A percentile compares a stretch with the other conserved stretches of the same genome.
phyloP scores from a whole-genome alignment of 2,329 filamentous ascomycete genomes.

The Lasiodiplodia gonubiensis region DNA sequence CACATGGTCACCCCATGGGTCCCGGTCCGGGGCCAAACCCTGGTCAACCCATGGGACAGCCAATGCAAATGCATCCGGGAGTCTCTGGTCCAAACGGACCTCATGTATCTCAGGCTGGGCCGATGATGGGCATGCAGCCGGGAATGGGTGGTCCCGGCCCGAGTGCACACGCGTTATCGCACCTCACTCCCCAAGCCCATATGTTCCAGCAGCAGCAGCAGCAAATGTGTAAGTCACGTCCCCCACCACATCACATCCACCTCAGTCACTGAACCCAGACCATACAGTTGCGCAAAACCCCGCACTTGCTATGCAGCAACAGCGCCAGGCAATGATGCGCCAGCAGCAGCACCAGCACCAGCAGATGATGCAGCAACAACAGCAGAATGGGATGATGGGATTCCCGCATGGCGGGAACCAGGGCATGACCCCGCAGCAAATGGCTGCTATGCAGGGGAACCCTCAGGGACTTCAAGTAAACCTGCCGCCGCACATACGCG shows the following conservation, averaged over 20 bases:
- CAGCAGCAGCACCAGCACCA: constrained; percentile 60
- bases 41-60: constrained; percentile 71
- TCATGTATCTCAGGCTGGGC: constrained; percentile 72
- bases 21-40: constrained; percentile 72
- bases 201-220: constrained; percentile 58
- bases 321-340: constrained; percentile 55
- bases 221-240: constrained; percentile 28
- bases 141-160: constrained; percentile 63
- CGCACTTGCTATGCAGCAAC: constrained; percentile 47
- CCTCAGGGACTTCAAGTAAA: constrained; percentile 47
- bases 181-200: constrained; percentile 68
- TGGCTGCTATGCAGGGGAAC: constrained; percentile 55
- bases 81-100: constrained; percentile 73
- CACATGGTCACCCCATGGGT: constrained; percentile 67
- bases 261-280: background rate
- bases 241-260: background rate
- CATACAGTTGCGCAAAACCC: constrained; percentile 39
- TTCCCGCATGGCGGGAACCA: constrained; percentile 62
- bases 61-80: constrained; percentile 75
- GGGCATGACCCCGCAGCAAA: constrained; percentile 58
- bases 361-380: constrained; percentile 58
- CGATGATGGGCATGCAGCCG: constrained; percentile 80
- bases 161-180: constrained; percentile 73
- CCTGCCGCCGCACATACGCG: constrained; percentile 48
- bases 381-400: constrained; percentile 61